Base-by-base conservation (phyloP, 2,329 filamentous ascomycete genomes). In the Hymenoscyphus fructigenus region DNA sequence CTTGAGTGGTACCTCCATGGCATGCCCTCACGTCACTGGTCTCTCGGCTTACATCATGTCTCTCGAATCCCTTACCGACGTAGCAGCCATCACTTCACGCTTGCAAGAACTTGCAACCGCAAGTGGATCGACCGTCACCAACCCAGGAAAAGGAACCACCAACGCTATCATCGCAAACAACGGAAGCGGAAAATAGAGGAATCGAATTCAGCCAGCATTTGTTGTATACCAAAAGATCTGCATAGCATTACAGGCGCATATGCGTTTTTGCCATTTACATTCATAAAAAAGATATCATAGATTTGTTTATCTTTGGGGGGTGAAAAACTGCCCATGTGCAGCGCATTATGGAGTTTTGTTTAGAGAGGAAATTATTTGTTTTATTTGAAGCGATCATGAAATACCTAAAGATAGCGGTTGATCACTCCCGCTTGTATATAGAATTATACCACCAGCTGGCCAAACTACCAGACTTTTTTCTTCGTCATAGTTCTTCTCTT, bases 1-100 rank as follows among this genome's bases (percentile, higher is more conserved):
- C 6, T 78, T 86, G 71, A 83, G 80, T 20, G 87, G 86, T 26
- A 89, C 87, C 1, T 86, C 82, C 56, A 88, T 88, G 86, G 87
- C 89, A 32, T 83, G 83, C 17, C 89, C 89, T 1, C 88, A 91
- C 74, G 82, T 91, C 62, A 83, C 86, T 55, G 89, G 89, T 57
- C 79, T 91, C 3, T 87, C 86, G 14, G 88, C 87, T 34, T 91
- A 91, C 76, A 78, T 91, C 34, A 87, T 91, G 79, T 73, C 71
- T 2, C 68, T 79, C 1, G 79, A 82, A 67, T 76, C 76, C 1
- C 74, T 78, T 65, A 74, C 63, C 53, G 76, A 74, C 3, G 79
- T 80, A 2, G 73, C 77, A 57, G 77, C 75, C 36, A 77, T 83
- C 5, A 73, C 72, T 32, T 44, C 71, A 26, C 74, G 77, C 57